phyloP scores from a whole-genome alignment of 2,329 filamentous ascomycete genomes.

The Dactylonectria estremocensis region DNA sequence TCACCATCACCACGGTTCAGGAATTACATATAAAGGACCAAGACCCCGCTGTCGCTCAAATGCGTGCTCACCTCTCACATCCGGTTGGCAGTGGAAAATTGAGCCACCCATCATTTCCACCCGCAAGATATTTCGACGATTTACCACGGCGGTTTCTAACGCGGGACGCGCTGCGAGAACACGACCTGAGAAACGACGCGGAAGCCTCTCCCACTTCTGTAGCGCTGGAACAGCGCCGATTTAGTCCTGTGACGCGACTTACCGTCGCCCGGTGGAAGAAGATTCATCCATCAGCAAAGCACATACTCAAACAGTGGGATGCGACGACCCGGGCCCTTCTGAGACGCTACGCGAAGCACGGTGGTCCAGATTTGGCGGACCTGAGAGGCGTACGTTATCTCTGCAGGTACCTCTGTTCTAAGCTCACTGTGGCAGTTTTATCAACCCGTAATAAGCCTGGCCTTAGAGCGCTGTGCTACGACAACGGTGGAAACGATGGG shows the following conservation, averaged over 20 bases:
- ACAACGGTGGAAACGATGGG: too few relatives aligned
- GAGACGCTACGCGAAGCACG: background rate
- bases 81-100: background rate
- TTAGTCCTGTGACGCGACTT: background rate
- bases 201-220: background rate
- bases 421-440: background rate
- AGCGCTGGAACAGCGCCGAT: background rate
- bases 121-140: constrained; percentile 6
- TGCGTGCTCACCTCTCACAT: background rate
- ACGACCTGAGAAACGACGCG: background rate
- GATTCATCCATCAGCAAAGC: background rate
- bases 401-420: background rate
- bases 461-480: background rate
- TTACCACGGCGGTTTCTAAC: background rate
- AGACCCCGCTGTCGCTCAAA: background rate
- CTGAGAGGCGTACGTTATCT: background rate
- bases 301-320: background rate
- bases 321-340: background rate
- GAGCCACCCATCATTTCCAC: constrained; percentile 5
- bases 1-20: background rate
- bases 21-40: background rate
- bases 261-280: background rate
- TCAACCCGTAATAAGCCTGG: background rate
- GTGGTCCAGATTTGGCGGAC: background rate
- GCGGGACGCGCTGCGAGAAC: background rate